Evolutionary conservation across 768 basidiomycete genomes (phyloP), one percentile per base, ranked within the genome.

Genomic region (Boletus speciosus): DNA sequence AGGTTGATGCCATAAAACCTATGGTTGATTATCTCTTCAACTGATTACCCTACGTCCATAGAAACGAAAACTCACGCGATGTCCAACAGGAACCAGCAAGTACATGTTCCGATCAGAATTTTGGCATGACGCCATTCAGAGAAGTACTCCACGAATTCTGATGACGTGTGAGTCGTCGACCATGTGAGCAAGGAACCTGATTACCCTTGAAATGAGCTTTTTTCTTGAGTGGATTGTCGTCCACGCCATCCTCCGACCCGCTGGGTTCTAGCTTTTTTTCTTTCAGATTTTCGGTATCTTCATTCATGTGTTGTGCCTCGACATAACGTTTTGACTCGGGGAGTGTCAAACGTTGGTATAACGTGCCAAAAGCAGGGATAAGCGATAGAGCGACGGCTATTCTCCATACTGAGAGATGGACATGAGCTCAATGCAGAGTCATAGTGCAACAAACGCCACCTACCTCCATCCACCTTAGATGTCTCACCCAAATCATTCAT

Each of bases 1-100:
- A 83, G 67, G 64, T 82, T 82, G 73, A 90, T 85, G 4, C 89
- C 88, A 67, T 89, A 89, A 69, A 88, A 88, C 0, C 84, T 85
- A 49, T 11, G 36, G 47, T 14, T n/a, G 27, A 42, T 25, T 2
- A 35, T 16, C 31, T 21, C 15, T 21, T 49, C 27, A 48, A 10
- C 15, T 1, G 7, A 5, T 23, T 51, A 8, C 15, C 19, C n/a
- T 4, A n/a, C 16, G 12, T 19, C 8, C 16, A 39, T 2, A 2
- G 25, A 25, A 51, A 45, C 0, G 36, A 47, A 49, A 12, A 52
- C 54, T 53, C 61, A 85, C 80, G 87, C 84, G 32, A 90, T 78
- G 59, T 90, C 88, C 34, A 90, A 76, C 23, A 90, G 64, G 73
- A 91, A 89, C 90, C 90, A 91, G 58, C 81, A 85, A 40, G 66